phyloP scores from a whole-genome alignment of 73 alveolate species.

The Paramecium sonneborni region DNA sequence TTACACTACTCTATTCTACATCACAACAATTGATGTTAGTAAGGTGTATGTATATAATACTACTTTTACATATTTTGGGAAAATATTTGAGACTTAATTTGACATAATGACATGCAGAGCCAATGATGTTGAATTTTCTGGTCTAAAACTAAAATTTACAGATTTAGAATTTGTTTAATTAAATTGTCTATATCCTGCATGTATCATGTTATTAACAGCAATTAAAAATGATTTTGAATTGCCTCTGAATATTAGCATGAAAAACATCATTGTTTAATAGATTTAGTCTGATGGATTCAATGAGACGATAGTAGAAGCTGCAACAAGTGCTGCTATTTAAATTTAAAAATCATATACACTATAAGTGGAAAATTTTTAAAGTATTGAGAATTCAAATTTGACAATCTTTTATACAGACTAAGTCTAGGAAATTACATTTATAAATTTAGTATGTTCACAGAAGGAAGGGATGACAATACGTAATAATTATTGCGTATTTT shows the following conservation, averaged over 20 bases:
- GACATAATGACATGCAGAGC: not conserved
- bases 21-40: conserved; percentile 12
- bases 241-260: not conserved
- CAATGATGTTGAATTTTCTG: conserved; percentile 1
- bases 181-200: not conserved
- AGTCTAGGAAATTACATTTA: not conserved
- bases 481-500: conserved; percentile 18
- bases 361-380: not conserved
- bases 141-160: not conserved
- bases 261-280: not conserved
- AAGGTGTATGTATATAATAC: not conserved
- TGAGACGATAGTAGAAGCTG: conserved; percentile 20
- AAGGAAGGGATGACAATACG: not conserved
- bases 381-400: not conserved
- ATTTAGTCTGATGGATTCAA: not conserved
- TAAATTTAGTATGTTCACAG: not conserved
- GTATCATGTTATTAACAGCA: not conserved
- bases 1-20: not conserved
- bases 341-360: not conserved
- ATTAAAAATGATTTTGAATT: conserved; percentile 36
- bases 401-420: conserved; percentile 28
- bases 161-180: not conserved
- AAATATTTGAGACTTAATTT: not conserved
- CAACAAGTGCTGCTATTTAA: conserved; percentile 56
- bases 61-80: conserved; percentile 9